Base-by-base conservation (phyloP, 805 yeast species). In the Martiniozyma abietophila region DNA sequence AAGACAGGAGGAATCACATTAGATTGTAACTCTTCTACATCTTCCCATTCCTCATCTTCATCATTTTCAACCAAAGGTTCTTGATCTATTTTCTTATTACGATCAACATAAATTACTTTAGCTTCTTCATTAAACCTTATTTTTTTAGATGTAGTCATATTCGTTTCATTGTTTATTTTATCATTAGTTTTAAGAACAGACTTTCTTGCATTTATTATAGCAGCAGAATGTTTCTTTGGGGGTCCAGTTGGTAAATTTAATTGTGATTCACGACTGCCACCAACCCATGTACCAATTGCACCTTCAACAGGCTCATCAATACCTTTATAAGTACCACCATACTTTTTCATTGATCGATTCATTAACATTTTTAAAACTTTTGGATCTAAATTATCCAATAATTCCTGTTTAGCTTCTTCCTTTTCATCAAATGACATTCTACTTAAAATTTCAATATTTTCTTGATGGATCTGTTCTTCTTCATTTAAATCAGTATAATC, bases 401-500 rank as follows among this genome's bases (percentile, higher is more conserved):
- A 56, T 46, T 84, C 94, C 42, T 71, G 69, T 42, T 73, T 67
- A 44, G 83, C 89, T 29, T 62, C 56, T 22, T 66, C 61, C 23
- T 83, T 68, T 48, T 86, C 85, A 12, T 71, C 78, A 2, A 64
- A 66, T 2, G 78, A 61, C 88, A 86, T 78, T 10, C 58, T 53
- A 24, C 73, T 60, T 36, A 88, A 52, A 26, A 66, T 62, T 25
- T 74, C 71, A 41, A 81, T 54, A 53, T 85, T 88, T 49, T 86
- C 95, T 36, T 69, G 52, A 51, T 84, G 89, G 16, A 86, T 83
- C 49, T 72, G 68, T 43, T 80, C 88, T 0, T 80, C 72, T 45
- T 82, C 94, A 0, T 78, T 58, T 31, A 69, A 40, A 11, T 54
- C 58, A 4, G 44, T 40, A 29, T 49, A 42, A 16, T 47, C 41